Evolutionary conservation across 352 stramenopile genomes (phyloP), one percentile per base, ranked within the genome.

Genomic region (Phytopythium cucurbitacearum): DNA sequence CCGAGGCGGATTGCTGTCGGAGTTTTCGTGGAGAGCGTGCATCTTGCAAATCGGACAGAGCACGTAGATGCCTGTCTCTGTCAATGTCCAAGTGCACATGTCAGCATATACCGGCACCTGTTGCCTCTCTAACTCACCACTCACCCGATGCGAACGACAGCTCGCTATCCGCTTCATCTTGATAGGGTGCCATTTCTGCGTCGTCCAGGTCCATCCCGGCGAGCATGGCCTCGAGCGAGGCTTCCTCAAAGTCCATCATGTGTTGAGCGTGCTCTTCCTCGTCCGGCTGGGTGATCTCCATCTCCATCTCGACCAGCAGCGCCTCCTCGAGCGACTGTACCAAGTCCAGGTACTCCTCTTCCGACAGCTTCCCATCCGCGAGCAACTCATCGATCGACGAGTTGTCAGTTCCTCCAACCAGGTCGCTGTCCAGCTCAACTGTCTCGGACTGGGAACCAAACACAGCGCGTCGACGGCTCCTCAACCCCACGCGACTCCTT

Each of bases 311-410:
- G 16, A 80, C 57, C 3, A 55, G 62, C 39, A 93, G 64, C 43
- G 74, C 80, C 37, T 88, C 76, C 55, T 93, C 83, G 44, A 93
- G 63, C 51, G 78, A 61, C 52, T 87, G 78, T 13, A 90, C 59
- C 28, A 93, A 83, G 7, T 91, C 80, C 45, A 91, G 44, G 40
- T 91, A 93, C 49, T 93, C 83, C 42, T 71, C 62, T 16, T 93
- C 71, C 11, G 69, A 72, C 10, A 93, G 64, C 41, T 76, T 69
- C 4, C 83, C 83, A 28, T 59, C 44, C 0, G 71, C 60, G 59
- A 87, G 63, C 16, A 93, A 62, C 28, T 93, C 78, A 41, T 93
- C 80, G 11, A 93, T 65, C 0, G 75, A 86, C 49, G 53, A 73
- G 41, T 43, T 51, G 54, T 37, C 55, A 56, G 8, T 16, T 13